Conservation (phyloP, 2,329 filamentous ascomycete genomes). For the Sclerotinia glacialis region DNA sequence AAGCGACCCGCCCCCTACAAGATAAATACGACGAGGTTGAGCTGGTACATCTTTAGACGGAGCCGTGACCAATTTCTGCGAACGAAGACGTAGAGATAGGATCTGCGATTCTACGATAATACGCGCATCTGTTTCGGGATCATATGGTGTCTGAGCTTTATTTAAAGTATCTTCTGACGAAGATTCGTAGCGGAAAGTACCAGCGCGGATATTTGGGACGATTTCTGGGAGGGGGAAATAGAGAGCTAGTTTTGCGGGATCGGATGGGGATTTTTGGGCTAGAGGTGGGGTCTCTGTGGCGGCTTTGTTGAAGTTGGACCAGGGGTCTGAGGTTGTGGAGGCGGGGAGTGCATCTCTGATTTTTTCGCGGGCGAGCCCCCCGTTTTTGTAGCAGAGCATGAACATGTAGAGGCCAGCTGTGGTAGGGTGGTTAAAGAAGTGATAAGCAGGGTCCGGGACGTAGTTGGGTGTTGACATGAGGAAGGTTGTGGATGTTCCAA, state of each 20-base stretch:
- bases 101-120: slow-evolving; percentile 93
- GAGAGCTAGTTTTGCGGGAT: slow-evolving; percentile 79
- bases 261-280: slow-evolving; percentile 52
- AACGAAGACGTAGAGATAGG: slow-evolving; percentile 83
- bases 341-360: slow-evolving; percentile 76
- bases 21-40: slow-evolving; percentile 85
- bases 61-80: slow-evolving; percentile 67
- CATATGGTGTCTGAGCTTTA: slow-evolving; percentile 46
- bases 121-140: slow-evolving; percentile 72
- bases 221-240: slow-evolving; percentile 96
- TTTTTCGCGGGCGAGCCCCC: slow-evolving; percentile 85
- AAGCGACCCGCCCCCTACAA: slow-evolving; percentile 86
- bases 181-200: slow-evolving; percentile 79
- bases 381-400: slow-evolving; percentile 99
- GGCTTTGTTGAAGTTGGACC: slow-evolving; percentile 76
- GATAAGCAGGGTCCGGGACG: slow-evolving; percentile 83
- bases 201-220: slow-evolving; percentile 82
- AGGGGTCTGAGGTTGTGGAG: slow-evolving; percentile 53
- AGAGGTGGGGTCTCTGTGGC: slow-evolving; percentile 68
- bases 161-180: slow-evolving; percentile 53
- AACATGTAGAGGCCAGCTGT: slow-evolving; percentile 95
- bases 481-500: slow-evolving; percentile 95
- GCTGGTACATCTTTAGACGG: slow-evolving; percentile 61
- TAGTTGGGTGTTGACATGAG: slow-evolving; percentile 95
- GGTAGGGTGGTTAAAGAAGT: slow-evolving; percentile 98